phyloP scores from a whole-genome alignment of 768 basidiomycete genomes.

The Phaffia tasmanica region DNA sequence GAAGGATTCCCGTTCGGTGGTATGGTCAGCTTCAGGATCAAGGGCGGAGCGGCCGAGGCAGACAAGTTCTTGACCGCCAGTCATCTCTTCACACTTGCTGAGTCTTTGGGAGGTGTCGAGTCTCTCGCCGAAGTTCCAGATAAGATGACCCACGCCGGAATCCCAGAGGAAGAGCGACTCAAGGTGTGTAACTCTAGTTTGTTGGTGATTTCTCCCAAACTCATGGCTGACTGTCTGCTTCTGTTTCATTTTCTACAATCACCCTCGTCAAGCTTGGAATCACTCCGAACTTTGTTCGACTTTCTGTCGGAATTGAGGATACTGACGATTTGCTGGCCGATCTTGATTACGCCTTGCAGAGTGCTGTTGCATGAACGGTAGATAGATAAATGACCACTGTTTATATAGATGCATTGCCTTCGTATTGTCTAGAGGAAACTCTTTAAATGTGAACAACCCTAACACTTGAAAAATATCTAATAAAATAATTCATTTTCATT shows the following conservation, averaged over 20 bases:
- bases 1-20: slow-evolving; percentile 77
- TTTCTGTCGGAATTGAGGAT: slow-evolving; percentile 86
- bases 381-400: no score
- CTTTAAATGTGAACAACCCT: no score
- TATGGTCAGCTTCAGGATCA: slow-evolving; percentile 65
- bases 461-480: no score
- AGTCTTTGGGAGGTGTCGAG: slow-evolving; percentile 86
- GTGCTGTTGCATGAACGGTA: background rate
- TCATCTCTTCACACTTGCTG: slow-evolving; percentile 55
- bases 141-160: slow-evolving; percentile 68
- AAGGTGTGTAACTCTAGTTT: no score
- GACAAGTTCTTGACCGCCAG: slow-evolving; percentile 48
- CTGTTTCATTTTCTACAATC: no score
- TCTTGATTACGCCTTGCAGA: slow-evolving; percentile 51
- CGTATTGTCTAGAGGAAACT: no score
- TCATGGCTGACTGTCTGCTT: slow-evolving; percentile 41
- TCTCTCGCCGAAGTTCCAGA: slow-evolving; percentile 76
- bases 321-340: slow-evolving; percentile 65
- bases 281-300: slow-evolving; percentile 48
- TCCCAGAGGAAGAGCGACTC: slow-evolving; percentile 32
- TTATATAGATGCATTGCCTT: no score
- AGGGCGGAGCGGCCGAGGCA: slow-evolving; percentile 37
- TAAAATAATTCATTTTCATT: no score
- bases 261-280: slow-evolving; percentile 3
- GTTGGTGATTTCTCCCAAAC: slow-evolving; percentile 13